Base-by-base conservation (phyloP, 148 eudicot species). In the Camellia sinensis region DNA sequence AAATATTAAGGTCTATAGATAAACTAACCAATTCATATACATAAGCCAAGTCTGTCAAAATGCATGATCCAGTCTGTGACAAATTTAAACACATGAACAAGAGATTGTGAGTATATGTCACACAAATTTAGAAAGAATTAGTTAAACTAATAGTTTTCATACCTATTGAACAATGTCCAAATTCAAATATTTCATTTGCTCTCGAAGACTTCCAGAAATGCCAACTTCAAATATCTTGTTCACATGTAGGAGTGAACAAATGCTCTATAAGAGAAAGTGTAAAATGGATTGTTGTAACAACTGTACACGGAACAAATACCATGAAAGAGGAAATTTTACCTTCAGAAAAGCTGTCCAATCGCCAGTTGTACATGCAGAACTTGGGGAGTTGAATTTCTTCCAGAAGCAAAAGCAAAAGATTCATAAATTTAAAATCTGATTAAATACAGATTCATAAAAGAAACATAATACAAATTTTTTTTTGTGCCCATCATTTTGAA, bases 351-450 rank as follows among this genome's bases (percentile, higher is more conserved):
- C 83, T 78, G 92, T 86, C 99, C 99, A 96, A 78, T 96, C 99
- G 87, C 88, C 85, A 80, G 85, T 82, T 59, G 97, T 93, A 86
- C 98, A 96, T 84, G 87, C 82, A 57, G 98, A 92, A 85, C 98
- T 93, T 75, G 99, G 98, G 53, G 98, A 96, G 82, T 91, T 96
- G 87, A 96, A 89, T 91, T 96, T 96, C 99, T 96, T 67, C 80
- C 73, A 85, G 69, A 77, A 85, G 76, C 45, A 52, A 71, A 75
- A 84, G 44, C 18, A 48, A 60, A 64, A 70, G 9, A 66, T 22
- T 8, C 37, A 41, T 17, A 29, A 80, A 75, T 43, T 64, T 21
- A 48, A 29, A 70, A 21, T 21, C 46, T 50, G 11, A 45, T 44
- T 3, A 12, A 76, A 48, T 44, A 45, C 56, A 62, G 14, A 37